Conservation (phyloP, 2,329 filamentous ascomycete genomes). For the Aspergillus puulaauensis region DNA sequence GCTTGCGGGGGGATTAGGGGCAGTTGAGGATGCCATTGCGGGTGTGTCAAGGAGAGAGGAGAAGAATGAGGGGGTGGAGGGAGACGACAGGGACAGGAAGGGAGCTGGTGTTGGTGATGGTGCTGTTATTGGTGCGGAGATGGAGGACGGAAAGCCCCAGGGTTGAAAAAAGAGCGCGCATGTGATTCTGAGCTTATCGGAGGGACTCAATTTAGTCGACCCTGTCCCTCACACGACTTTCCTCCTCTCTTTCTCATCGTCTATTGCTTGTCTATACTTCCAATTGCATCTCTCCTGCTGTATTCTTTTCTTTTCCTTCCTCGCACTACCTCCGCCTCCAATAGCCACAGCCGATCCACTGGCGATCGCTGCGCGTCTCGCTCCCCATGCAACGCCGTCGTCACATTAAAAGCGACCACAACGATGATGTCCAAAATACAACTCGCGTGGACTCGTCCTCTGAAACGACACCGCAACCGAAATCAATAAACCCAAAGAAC, state of each 20-base stretch:
- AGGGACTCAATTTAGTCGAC: not conserved
- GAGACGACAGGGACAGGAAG: not conserved
- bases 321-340: too few species aligned
- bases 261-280: not conserved
- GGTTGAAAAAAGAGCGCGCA: not conserved
- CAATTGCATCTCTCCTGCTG: not conserved
- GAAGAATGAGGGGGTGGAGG: not conserved
- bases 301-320: not conserved
- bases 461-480: not conserved
- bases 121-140: not conserved
- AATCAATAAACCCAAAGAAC: not conserved
- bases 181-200: conserved; percentile 2
- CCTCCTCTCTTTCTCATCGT: not conserved
- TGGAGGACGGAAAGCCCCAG: not conserved
- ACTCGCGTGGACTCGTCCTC: conserved; percentile 17
- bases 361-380: conserved; percentile 11
- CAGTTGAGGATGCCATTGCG: not conserved
- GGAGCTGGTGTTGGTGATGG: not conserved
- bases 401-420: conserved; percentile 35
- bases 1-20: conserved; percentile 22
- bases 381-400: conserved; percentile 42
- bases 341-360: not conserved
- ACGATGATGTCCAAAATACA: conserved; percentile 23
- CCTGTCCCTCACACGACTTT: not conserved
- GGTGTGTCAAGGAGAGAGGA: not conserved